Percentiles rank a stretch among this genome's conserved stretches.
phyloP scores from a whole-genome alignment of 805 yeast species.

The Saccharomycopsis fodiens region DNA sequence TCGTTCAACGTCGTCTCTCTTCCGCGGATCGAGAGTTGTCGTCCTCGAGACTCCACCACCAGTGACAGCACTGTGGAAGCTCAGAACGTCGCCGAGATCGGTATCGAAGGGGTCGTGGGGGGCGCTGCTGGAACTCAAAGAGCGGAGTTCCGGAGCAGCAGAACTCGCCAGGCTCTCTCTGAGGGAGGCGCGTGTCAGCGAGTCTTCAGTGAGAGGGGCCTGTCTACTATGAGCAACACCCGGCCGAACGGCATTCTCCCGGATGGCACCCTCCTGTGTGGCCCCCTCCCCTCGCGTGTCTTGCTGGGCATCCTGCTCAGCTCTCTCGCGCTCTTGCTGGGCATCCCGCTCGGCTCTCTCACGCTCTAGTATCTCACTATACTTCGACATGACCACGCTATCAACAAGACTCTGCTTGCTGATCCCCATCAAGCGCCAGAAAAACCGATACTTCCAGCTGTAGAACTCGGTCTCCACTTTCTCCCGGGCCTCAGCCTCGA shows the following conservation, averaged over 20 bases:
- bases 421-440: conserved; percentile 55
- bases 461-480: conserved; percentile 29
- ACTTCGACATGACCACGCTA: conserved; percentile 37
- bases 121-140: too few species aligned
- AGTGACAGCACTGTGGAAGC: neutral
- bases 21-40: neutral
- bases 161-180: too few species aligned
- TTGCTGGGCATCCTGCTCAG: neutral
- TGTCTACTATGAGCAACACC: too few species aligned
- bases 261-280: too few species aligned
- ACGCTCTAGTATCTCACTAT: neutral
- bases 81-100: neutral
- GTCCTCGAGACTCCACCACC: neutral
- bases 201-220: too few species aligned
- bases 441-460: conserved; percentile 28
- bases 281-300: neutral
- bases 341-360: neutral
- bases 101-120: neutral
- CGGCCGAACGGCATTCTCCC: too few species aligned
- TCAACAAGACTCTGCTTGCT: conserved; percentile 39
- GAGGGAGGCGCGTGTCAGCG: too few species aligned
- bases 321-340: neutral
- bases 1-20: neutral
- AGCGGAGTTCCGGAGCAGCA: too few species aligned
- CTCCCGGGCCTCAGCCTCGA: conserved; percentile 39